Conservation (phyloP, 2,329 filamentous ascomycete genomes). For the Chalaropsis ovoidea region DNA sequence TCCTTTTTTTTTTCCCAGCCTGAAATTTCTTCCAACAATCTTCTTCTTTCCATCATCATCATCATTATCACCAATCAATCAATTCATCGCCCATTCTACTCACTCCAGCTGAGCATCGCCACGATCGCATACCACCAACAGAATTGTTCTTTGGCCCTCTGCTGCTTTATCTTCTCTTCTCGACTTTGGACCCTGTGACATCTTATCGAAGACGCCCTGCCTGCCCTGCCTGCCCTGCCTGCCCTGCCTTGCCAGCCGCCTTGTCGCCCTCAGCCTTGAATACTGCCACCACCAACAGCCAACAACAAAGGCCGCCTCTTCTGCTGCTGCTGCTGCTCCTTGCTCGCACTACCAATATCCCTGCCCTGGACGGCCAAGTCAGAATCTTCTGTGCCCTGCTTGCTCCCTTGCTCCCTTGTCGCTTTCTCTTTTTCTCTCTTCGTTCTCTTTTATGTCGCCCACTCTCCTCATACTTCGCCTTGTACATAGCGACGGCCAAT, state of each 20-base stretch:
- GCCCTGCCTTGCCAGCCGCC: background rate
- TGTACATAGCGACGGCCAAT: background rate
- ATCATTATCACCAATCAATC: background rate
- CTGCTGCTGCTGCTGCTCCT: background rate
- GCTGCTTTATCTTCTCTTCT: background rate
- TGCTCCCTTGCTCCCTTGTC: background rate
- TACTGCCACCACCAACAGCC: constrained; percentile 7
- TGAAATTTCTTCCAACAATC: background rate
- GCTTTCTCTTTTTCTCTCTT: background rate
- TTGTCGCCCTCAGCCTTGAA: background rate
- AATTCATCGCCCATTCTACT: background rate
- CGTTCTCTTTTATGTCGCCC: background rate
- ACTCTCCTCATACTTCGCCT: background rate
- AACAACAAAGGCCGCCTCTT: background rate
- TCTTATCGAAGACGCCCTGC: background rate
- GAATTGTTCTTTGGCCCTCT: background rate
- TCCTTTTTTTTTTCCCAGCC: background rate
- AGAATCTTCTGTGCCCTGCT: constrained; percentile 1
- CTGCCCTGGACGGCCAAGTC: background rate
- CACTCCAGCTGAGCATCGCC: background rate
- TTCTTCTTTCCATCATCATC: background rate
- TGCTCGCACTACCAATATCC: constrained; percentile 1
- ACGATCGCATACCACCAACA: too few relatives aligned
- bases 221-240: background rate
- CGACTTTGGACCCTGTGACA: background rate